Evolutionary conservation across 768 basidiomycete species (phyloP).

Genomic region (Rhodosporidiobolus sp.): DNA sequence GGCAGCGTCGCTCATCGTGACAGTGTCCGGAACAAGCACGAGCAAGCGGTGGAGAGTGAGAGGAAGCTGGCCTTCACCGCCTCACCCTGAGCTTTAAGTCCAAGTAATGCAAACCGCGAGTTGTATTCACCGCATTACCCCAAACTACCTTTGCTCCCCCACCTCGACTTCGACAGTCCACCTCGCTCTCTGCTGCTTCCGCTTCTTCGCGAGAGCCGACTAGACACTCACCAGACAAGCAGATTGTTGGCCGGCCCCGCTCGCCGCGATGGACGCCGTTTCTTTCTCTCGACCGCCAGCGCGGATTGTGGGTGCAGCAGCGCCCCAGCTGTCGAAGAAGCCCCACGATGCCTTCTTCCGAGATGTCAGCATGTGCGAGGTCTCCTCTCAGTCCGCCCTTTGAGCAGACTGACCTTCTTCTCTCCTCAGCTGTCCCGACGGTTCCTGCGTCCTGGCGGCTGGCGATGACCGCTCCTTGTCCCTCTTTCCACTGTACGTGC

Average conservation of each 20-base stretch:
- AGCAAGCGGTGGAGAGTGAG: background rate
- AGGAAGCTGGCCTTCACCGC: too few relatives aligned
- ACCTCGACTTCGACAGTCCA: background rate
- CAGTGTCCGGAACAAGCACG: background rate
- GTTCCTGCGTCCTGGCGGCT: conserved; percentile 63
- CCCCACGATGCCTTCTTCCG: conserved; percentile 57
- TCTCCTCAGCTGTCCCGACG: conserved; percentile 67
- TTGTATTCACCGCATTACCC: too few relatives aligned
- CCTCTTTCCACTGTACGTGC: conserved; percentile 56
- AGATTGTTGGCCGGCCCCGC: too few relatives aligned
- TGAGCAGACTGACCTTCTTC: background rate
- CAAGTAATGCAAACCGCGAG: too few relatives aligned
- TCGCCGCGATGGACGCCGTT: background rate
- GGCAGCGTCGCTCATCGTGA: conserved; percentile 17
- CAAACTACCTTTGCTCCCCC: too few relatives aligned
- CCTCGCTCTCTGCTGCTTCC: background rate
- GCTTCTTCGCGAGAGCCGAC: too few relatives aligned
- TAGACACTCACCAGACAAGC: too few relatives aligned
- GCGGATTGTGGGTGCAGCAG: background rate
- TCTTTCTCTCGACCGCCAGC: background rate
- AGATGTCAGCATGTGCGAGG: conserved; percentile 58
- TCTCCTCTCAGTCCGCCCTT: background rate
- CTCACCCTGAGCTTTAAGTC: too few relatives aligned
- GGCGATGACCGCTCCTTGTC: conserved; percentile 70
- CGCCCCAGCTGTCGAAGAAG: conserved; percentile 8